phyloP scores from a whole-genome alignment of 495 filamentous ascomycete species.

The Talaromyces wortmannii region DNA sequence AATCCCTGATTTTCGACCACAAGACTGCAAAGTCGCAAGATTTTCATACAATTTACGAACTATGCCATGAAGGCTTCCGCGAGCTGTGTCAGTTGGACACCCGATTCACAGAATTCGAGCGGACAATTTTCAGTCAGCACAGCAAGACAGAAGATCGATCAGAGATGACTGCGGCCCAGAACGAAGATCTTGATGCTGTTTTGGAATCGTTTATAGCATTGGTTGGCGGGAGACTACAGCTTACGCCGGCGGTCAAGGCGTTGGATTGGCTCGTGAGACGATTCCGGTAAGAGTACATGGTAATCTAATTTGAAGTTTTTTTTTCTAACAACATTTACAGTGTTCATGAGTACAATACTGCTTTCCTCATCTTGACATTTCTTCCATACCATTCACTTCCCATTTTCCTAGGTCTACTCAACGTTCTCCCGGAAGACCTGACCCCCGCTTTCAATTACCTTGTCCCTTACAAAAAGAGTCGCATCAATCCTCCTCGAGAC shows the following conservation, averaged over 20 bases:
- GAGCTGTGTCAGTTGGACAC: slow-evolving; percentile 82
- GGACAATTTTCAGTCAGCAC: slow-evolving; percentile 80
- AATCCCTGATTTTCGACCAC: slow-evolving; percentile 85
- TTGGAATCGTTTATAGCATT: slow-evolving; percentile 77
- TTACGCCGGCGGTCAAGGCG: slow-evolving; percentile 82
- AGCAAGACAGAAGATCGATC: slow-evolving; percentile 81
- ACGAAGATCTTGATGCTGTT: slow-evolving; percentile 68
- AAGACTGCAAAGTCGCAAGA: slow-evolving; percentile 75
- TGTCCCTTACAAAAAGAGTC: slow-evolving; percentile 70
- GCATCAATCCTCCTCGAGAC: slow-evolving; percentile 67
- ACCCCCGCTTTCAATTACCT: slow-evolving; percentile 76
- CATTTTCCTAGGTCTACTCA: slow-evolving; percentile 72
- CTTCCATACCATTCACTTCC: slow-evolving; percentile 84
- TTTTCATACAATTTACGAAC: slow-evolving; percentile 77
- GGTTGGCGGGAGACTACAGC: slow-evolving; percentile 62
- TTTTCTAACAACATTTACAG: slow-evolving; percentile 43
- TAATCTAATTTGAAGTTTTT: background rate
- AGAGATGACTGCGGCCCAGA: slow-evolving; percentile 75
- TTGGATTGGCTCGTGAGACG: slow-evolving; percentile 91
- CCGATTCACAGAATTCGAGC: slow-evolving; percentile 62
- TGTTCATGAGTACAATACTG: slow-evolving; percentile 84
- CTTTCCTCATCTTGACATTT: slow-evolving; percentile 74
- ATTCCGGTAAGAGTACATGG: slow-evolving; percentile 59
- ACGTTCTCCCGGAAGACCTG: slow-evolving; percentile 68
- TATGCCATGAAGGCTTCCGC: slow-evolving; percentile 81